Evolutionary conservation across 2,329 filamentous ascomycete species (phyloP).

Genomic region (Remersonia thermophila): DNA sequence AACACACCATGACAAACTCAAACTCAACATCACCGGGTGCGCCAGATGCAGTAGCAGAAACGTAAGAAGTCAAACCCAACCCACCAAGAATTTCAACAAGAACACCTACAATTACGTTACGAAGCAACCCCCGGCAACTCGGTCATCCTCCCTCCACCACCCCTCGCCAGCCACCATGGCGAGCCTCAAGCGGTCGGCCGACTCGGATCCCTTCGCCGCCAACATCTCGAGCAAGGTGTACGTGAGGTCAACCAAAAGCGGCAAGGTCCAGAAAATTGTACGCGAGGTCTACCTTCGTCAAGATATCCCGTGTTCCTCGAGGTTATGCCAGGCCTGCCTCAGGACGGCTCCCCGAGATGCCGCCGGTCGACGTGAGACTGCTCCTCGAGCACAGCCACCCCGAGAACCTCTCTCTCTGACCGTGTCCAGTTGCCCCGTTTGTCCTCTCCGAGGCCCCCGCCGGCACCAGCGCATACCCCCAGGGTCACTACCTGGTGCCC

Average conservation of each 20-base stretch:
- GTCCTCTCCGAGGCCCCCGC: conserved; percentile 82
- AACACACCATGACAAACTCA: too few species aligned
- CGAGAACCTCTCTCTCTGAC: conserved; percentile 5
- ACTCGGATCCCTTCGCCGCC: conserved; percentile 42
- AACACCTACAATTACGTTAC: too few species aligned
- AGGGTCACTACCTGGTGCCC: conserved; percentile 87
- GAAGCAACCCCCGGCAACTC: too few species aligned
- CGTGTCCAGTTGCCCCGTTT: conserved; percentile 56
- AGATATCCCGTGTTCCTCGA: conserved; percentile 94
- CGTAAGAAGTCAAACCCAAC: too few species aligned
- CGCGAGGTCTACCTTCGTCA: conserved; percentile 89
- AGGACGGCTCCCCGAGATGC: conserved; percentile 67
- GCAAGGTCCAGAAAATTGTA: conserved; percentile 98
- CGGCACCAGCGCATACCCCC: conserved; percentile 67
- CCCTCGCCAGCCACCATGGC: conserved; percentile 35
- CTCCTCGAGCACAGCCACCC: background rate
- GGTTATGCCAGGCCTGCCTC: conserved; percentile 67
- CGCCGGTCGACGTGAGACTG: conserved; percentile 53
- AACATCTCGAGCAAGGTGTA: conserved; percentile 94
- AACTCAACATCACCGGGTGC: too few species aligned
- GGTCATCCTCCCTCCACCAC: too few species aligned
- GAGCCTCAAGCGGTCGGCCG: conserved; percentile 48
- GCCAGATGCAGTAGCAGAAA: too few species aligned
- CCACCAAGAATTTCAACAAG: too few species aligned
- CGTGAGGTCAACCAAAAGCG: conserved; percentile 84